A percentile compares a stretch with the other conserved stretches of the same genome.
phyloP scores from a whole-genome alignment of 768 basidiomycete species.

The Dendrothele bispora region DNA sequence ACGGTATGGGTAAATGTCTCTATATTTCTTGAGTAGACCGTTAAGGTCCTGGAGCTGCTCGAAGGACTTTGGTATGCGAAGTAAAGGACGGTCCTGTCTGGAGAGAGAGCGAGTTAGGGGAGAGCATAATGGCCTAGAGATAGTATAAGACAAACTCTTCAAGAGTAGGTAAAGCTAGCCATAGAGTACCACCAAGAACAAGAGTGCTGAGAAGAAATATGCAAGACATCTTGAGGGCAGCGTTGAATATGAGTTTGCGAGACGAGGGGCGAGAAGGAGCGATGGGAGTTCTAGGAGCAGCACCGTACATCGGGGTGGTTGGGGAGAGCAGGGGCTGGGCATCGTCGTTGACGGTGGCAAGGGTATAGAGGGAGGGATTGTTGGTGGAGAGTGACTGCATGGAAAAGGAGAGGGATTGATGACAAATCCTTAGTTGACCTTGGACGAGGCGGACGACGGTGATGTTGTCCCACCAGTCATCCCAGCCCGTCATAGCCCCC shows the following conservation, averaged over 20 bases:
- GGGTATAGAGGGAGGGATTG: conserved; percentile 59
- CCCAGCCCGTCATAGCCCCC: too few relatives aligned
- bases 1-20: conserved; percentile 82
- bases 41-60: conserved; percentile 85
- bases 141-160: conserved; percentile 57
- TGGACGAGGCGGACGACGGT: too few relatives aligned
- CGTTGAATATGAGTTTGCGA: conserved; percentile 68
- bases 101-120: conserved; percentile 12
- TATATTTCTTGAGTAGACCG: conserved; percentile 85
- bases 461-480: too few relatives aligned
- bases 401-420: too few relatives aligned
- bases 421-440: too few relatives aligned
- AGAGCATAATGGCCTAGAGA: conserved; percentile 1
- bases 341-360: conserved; percentile 51
- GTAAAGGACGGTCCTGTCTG: conserved; percentile 71
- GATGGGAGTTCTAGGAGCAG: conserved; percentile 36
- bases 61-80: conserved; percentile 89
- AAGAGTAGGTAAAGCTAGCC: conserved; percentile 76
- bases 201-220: conserved; percentile 72
- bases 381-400: too few relatives aligned
- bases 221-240: conserved; percentile 79
- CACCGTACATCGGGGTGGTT: conserved; percentile 52
- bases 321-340: conserved; percentile 45
- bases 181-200: conserved; percentile 76
- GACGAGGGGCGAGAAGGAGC: conserved; percentile 42